Evolutionary conservation across 2,329 filamentous ascomycete species (phyloP), one percentile per base, ranked within the genome.

Genomic region (Acrodontium crateriforme): DNA sequence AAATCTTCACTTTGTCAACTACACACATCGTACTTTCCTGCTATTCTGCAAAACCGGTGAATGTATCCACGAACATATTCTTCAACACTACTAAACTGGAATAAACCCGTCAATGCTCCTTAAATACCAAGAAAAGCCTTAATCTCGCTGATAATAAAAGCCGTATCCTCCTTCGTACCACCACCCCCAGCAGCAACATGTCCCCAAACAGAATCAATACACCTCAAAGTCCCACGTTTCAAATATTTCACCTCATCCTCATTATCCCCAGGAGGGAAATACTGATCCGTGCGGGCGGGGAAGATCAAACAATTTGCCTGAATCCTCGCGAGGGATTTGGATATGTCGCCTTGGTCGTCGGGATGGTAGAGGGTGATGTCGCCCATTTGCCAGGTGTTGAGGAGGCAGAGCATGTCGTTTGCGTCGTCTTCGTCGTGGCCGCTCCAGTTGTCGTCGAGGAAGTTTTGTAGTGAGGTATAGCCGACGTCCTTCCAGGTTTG

Each of bases 381-480:
- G 2, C 56, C 58, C 3, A 49, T 38, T 42, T 59, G 55, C 58
- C 58, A 60, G 45, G 55, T 60, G 18, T 47, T 43, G 30, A 55
- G 28, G 45, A 58, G 40, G 5, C 33, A 38, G 14, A 60, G 38
- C 28, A 57, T 32, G 38, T 59, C 55, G 18, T 58, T 49, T 4
- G 51, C 49, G 25, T 52, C 48, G 25, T 52, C 48, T 15, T 25
- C 34, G 3, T 29, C 25, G 4, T 28, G 32, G 21, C 34, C 34
- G 9, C 38, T 37, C 39, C 53, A 50, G 13, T 50, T 42, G 37
- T 41, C 49, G n/a, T 49, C 42, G 6, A 50, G 32, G 18, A 41
- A 48, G 9, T 42, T 44, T 20, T 50, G 36, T 21, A 55, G 25
- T n/a, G 35, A 44, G 5, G 36, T 31, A 29, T 38, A 53, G 2